These are phyloP conservation scores for Hanseniaspora lachancei DNA, from an alignment of 805 yeast genomes.

Conservation along the genomic window DNA sequence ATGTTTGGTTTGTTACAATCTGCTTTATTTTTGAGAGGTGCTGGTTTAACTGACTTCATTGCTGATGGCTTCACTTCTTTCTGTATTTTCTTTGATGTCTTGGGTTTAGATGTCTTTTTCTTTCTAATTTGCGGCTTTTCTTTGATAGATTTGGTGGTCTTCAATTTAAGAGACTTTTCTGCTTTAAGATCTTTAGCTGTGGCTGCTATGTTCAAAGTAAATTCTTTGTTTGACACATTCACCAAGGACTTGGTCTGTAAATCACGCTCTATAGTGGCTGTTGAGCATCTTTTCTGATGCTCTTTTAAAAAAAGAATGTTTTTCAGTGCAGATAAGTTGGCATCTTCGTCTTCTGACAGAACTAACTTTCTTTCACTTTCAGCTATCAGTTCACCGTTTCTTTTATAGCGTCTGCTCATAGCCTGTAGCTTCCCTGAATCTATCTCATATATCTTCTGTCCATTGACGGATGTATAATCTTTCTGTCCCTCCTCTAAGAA, in stretches of 20 bases:
- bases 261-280: background rate
- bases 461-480: background rate
- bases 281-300: background rate
- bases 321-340: background rate
- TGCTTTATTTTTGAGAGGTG: background rate
- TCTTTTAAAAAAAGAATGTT: background rate
- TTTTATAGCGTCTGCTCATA: background rate
- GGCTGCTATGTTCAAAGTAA: background rate
- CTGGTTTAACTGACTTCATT: background rate
- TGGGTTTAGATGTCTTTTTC: too few species aligned
- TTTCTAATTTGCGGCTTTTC: too few species aligned
- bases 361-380: background rate
- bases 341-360: background rate
- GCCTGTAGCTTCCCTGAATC: background rate
- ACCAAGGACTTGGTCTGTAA: background rate
- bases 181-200: background rate
- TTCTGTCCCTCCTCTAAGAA: background rate
- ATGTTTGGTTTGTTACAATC: conserved; percentile 16
- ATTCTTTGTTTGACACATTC: background rate
- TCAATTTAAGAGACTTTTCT: too few species aligned
- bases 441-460: background rate
- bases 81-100: too few species aligned
- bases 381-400: background rate
- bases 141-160: too few species aligned
- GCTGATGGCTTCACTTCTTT: background rate